Evolutionary conservation across 73 alveolate species (phyloP).

Genomic region (Symbiodinium pilosum): DNA sequence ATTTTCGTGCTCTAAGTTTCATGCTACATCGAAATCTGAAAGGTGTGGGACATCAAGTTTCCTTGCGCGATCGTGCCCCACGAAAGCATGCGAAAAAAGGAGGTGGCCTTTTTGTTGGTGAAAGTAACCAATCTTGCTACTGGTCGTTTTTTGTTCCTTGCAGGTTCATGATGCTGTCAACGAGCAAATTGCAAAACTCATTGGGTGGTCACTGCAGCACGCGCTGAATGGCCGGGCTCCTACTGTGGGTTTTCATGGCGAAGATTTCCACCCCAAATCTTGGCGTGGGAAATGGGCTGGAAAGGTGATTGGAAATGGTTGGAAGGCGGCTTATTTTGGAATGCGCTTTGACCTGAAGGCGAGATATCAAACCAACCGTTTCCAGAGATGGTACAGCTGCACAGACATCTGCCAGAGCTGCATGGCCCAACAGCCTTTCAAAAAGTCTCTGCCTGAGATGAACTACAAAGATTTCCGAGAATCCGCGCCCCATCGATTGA

Average conservation of each 20-base stretch:
- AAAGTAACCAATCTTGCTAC: not conserved
- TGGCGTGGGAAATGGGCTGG: not conserved
- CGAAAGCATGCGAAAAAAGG: not conserved
- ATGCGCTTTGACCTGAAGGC: slow-evolving; percentile 22
- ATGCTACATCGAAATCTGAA: not conserved
- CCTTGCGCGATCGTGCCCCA: slow-evolving; percentile 16
- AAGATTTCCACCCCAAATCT: not conserved
- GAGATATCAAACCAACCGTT: slow-evolving; percentile 26
- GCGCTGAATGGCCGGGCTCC: slow-evolving; percentile 7
- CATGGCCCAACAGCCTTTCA: not conserved
- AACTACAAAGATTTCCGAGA: slow-evolving; percentile 4
- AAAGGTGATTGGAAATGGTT: not conserved
- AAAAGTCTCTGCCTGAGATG: not conserved
- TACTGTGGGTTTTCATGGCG: not conserved
- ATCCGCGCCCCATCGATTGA: not conserved
- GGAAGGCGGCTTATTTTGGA: slow-evolving; percentile 45
- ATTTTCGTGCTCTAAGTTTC: too few species aligned
- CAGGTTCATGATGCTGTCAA: slow-evolving; percentile 18
- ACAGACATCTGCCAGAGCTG: not conserved
- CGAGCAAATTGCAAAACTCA: not conserved
- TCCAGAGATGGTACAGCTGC: slow-evolving; percentile 12
- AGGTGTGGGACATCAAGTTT: slow-evolving; percentile 45
- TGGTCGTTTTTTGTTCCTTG: too few species aligned
- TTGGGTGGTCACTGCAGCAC: slow-evolving; percentile 6
- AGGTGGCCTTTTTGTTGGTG: not conserved